Percentiles rank a stretch among this genome's conserved stretches.
Conservation (phyloP, 768 basidiomycete species). For the Leccinum longicurvipes region DNA sequence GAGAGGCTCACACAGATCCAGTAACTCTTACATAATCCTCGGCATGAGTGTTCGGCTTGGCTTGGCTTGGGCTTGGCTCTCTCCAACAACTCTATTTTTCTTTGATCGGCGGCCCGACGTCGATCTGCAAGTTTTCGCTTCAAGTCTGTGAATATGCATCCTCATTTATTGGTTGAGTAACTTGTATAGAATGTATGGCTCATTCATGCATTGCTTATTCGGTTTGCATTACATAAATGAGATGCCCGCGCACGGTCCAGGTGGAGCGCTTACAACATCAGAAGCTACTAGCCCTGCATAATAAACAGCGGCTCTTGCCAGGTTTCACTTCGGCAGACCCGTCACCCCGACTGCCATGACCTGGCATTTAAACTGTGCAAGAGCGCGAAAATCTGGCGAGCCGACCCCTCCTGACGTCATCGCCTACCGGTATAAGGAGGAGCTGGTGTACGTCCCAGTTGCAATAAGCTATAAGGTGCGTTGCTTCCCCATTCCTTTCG, state of each 20-base stretch:
- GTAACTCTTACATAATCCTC: too few relatives aligned
- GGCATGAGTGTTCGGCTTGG: too few relatives aligned
- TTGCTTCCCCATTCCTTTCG: not conserved
- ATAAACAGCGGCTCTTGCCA: not conserved
- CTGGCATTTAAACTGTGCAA: not conserved
- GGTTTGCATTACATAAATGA: not conserved
- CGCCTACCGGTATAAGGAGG: conserved; percentile 43
- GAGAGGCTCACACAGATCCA: too few relatives aligned
- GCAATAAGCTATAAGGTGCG: conserved; percentile 43
- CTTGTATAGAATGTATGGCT: not conserved
- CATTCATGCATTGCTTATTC: not conserved
- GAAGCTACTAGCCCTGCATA: not conserved
- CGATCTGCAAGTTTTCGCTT: not conserved
- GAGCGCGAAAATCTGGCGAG: not conserved
- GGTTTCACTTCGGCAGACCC: not conserved
- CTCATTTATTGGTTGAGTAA: not conserved
- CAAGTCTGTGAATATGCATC: not conserved
- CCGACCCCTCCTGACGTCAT: conserved; percentile 36
- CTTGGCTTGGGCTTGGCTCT: too few relatives aligned
- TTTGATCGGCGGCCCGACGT: too few relatives aligned
- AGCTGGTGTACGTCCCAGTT: conserved; percentile 52
- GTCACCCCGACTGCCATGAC: not conserved
- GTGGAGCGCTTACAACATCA: not conserved
- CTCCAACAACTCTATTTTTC: too few relatives aligned
- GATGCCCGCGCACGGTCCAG: not conserved